Percentiles rank a stretch among this genome's conserved stretches.
phyloP scores from a whole-genome alignment of 129 eudicot genomes.

The Rutidosis leptorrhynchoides region DNA sequence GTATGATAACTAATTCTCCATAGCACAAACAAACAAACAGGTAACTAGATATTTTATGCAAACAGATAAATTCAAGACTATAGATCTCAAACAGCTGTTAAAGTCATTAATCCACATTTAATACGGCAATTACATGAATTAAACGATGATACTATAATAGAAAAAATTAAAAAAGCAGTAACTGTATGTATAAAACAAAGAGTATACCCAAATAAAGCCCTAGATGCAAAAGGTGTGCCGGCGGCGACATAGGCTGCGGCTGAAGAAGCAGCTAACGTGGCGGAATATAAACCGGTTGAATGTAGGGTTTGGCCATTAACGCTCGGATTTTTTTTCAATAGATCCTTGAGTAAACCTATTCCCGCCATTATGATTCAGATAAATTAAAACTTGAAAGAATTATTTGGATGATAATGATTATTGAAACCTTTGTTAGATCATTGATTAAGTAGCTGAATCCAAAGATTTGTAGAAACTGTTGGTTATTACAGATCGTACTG shows the following conservation, averaged over 20 bases:
- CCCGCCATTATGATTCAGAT: conserved; percentile 49
- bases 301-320: conserved; percentile 39
- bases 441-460: too few species aligned
- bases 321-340: conserved; percentile 49
- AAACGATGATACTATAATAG: background rate
- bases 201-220: conserved; percentile 60
- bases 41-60: background rate
- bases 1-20: background rate
- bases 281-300: conserved; percentile 53
- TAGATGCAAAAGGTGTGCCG: conserved; percentile 44
- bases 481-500: too few species aligned
- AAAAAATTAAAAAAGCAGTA: background rate
- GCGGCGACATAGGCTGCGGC: conserved; percentile 57
- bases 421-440: too few species aligned
- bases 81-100: conserved; percentile 5
- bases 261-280: conserved; percentile 53
- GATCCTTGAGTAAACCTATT: conserved; percentile 55
- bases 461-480: too few species aligned
- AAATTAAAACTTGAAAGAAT: background rate
- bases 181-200: background rate
- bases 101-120: background rate
- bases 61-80: background rate
- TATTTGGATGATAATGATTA: background rate
- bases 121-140: background rate
- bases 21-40: background rate